Conservation (phyloP, 1,139 yeast genomes). For the Debaryomycetaceae sp. region DNA sequence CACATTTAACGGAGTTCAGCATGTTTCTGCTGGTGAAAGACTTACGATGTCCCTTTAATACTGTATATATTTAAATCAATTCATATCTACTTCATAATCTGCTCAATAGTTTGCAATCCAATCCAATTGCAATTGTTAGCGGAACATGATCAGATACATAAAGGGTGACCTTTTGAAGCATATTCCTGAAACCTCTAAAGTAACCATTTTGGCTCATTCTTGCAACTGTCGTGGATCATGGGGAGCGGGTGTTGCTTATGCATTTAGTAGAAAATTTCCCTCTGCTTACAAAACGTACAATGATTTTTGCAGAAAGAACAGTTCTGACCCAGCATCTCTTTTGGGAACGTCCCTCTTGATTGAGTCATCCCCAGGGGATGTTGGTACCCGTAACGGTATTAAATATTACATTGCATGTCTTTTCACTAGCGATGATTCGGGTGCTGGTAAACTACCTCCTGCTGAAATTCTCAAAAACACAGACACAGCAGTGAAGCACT, state of each 20-base stretch:
- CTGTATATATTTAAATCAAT: slow-evolving; percentile 2
- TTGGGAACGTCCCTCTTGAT: slow-evolving; percentile 56
- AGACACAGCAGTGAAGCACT: slow-evolving; percentile 41
- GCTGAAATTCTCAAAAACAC: slow-evolving; percentile 50
- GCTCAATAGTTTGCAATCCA: too few relatives aligned
- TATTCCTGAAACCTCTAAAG: slow-evolving; percentile 15
- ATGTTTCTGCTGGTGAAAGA: slow-evolving; percentile 44
- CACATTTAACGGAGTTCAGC: slow-evolving; percentile 32
- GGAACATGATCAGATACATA: slow-evolving; percentile 41
- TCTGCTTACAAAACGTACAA: slow-evolving; percentile 46
- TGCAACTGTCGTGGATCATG: slow-evolving; percentile 78
- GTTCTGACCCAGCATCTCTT: slow-evolving; percentile 27
- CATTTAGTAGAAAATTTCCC: slow-evolving; percentile 50
- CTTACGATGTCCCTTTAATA: slow-evolving; percentile 9
- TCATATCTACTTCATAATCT: too few relatives aligned
- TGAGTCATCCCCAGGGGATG: slow-evolving; percentile 26
- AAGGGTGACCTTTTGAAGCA: slow-evolving; percentile 59
- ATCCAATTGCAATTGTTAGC: background rate
- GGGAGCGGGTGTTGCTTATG: slow-evolving; percentile 81
- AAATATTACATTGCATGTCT: slow-evolving; percentile 54
- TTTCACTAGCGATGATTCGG: slow-evolving; percentile 59
- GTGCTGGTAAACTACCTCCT: slow-evolving; percentile 19
- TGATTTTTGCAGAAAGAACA: slow-evolving; percentile 40
- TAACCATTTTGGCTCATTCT: slow-evolving; percentile 61
- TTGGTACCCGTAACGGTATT: slow-evolving; percentile 22